Conservation (phyloP, 2,329 filamentous ascomycete species). For the Aspergillus intermedius region DNA sequence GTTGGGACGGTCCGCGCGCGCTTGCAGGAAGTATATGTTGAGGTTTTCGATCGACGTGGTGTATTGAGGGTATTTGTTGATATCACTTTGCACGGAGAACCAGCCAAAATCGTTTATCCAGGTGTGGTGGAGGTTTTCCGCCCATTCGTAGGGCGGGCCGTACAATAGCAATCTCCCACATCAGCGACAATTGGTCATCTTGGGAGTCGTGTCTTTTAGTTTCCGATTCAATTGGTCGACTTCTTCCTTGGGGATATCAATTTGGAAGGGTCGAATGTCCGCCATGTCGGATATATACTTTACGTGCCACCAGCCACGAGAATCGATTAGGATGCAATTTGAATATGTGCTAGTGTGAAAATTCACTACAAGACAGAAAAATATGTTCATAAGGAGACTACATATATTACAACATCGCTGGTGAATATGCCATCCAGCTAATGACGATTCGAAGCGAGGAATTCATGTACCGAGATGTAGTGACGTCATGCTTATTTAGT, state of each 20-base stretch:
- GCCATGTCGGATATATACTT: not conserved
- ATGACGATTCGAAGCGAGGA: no score
- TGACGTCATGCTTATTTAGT: no score
- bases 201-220: slow-evolving; percentile 6
- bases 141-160: slow-evolving; percentile 3
- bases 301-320: no score
- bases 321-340: no score
- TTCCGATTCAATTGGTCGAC: slow-evolving; percentile 5
- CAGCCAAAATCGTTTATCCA: slow-evolving; percentile 4
- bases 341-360: no score
- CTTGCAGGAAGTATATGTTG: slow-evolving; percentile 5
- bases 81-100: not conserved
- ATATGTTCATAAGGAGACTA: no score
- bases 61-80: slow-evolving; percentile 2
- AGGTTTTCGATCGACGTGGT: slow-evolving; percentile 1
- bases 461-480: no score
- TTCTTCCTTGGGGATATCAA: slow-evolving; percentile 6
- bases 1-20: not conserved
- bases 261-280: not conserved
- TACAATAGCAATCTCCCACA: slow-evolving; percentile 2
- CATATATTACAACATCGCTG: no score
- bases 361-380: no score
- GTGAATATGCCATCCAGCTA: no score
- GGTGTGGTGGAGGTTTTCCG: not conserved
- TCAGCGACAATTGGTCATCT: slow-evolving; percentile 3